phyloP scores from a whole-genome alignment of 2,329 filamentous ascomycete species.

The Claviceps purpurea region DNA sequence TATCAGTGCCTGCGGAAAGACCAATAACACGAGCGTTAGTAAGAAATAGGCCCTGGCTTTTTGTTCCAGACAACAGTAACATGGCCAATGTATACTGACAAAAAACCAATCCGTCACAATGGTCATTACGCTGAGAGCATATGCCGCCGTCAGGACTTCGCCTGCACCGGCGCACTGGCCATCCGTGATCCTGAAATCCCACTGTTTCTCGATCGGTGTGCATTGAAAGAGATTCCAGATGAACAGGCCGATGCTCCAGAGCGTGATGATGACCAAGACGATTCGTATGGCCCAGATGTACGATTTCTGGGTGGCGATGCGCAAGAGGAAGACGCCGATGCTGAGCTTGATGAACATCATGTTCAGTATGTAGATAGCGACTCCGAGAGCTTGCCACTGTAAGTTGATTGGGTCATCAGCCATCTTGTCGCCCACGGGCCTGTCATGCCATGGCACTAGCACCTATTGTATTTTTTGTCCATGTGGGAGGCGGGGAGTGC shows the following conservation, averaged over 20 bases:
- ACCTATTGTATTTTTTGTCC: background rate
- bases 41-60: background rate
- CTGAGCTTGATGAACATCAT: constrained; percentile 46
- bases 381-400: constrained; percentile 38
- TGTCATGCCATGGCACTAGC: background rate
- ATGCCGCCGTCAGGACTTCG: constrained; percentile 33
- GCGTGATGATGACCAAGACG: constrained; percentile 30
- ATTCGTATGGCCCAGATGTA: constrained; percentile 35
- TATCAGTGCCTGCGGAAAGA: constrained; percentile 27
- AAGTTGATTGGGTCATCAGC: background rate
- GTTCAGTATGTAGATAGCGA: constrained; percentile 34
- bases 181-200: constrained; percentile 34
- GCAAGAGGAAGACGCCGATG: constrained; percentile 38
- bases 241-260: constrained; percentile 35
- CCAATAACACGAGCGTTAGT: background rate
- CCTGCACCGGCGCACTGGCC: constrained; percentile 29
- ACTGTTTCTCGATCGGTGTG: constrained; percentile 34
- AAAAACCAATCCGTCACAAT: constrained; percentile 42
- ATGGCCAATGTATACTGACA: constrained; percentile 15
- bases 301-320: constrained; percentile 29
- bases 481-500: background rate
- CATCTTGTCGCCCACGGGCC: background rate
- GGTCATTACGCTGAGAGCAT: constrained; percentile 37
- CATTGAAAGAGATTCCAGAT: constrained; percentile 41
- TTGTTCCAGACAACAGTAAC: background rate